These are phyloP conservation scores for Rhizodiscina lignyota DNA, from an alignment of 495 filamentous ascomycete genomes.

Conservation along the genomic window DNA sequence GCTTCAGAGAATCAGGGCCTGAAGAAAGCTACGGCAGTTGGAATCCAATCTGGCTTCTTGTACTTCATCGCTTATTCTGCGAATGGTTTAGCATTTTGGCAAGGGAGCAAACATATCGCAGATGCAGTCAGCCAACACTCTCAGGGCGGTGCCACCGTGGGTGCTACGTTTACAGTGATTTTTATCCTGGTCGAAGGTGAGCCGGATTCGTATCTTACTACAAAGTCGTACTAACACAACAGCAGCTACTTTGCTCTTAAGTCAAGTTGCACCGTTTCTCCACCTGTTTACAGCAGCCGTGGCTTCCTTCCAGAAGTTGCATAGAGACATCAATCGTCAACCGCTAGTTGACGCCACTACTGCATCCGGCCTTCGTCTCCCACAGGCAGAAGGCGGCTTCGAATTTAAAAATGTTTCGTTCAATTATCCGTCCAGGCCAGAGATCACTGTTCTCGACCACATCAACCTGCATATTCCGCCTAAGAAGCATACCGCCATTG, in stretches of 20 bases:
- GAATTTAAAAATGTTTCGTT: conserved; percentile 51
- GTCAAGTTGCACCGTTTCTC: conserved; percentile 45
- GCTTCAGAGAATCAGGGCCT: conserved; percentile 31
- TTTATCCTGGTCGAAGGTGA: conserved; percentile 49
- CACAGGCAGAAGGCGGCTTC: conserved; percentile 24
- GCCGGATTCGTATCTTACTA: no score
- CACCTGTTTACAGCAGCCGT: conserved; percentile 41
- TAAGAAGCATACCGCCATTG: conserved; percentile 60
- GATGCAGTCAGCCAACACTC: conserved; percentile 26
- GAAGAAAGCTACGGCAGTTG: conserved; percentile 42
- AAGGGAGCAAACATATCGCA: conserved; percentile 38
- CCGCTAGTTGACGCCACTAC: conserved; percentile 32
- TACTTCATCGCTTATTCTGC: conserved; percentile 51
- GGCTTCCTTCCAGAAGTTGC: conserved; percentile 33
- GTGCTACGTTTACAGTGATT: conserved; percentile 46
- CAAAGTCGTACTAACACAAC: no score
- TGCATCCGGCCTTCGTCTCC: conserved; percentile 18
- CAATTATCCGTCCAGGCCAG: conserved; percentile 60
- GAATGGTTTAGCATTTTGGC: conserved; percentile 51
- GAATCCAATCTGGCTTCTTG: conserved; percentile 43
- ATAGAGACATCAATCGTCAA: conserved; percentile 32
- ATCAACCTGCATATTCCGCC: conserved; percentile 51
- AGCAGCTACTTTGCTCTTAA: conserved; percentile 44
- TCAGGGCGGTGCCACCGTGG: conserved; percentile 26
- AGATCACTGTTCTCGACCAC: conserved; percentile 40